Percentiles rank a stretch among this genome's conserved stretches.
These are phyloP conservation scores for Gracilaria caudata DNA, from an alignment of 23 red algal genomes.

Conservation along the genomic window DNA sequence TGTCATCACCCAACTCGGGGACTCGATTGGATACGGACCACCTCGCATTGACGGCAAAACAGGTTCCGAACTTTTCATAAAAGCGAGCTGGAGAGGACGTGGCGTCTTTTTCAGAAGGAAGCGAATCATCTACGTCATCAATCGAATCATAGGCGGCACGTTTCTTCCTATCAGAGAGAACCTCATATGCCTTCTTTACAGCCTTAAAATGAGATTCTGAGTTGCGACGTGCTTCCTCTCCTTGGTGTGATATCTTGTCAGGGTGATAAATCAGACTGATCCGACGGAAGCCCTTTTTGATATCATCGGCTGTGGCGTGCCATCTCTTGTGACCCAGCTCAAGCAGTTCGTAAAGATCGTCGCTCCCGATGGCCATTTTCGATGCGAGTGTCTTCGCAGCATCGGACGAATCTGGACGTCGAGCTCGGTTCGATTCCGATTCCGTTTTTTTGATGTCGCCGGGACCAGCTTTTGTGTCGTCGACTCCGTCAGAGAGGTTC, in stretches of 20 bases:
- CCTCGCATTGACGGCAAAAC: conserved; percentile 78
- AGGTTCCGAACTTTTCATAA: conserved; percentile 65
- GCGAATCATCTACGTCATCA: conserved; percentile 85
- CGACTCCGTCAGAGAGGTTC: not conserved
- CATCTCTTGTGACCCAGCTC: conserved; percentile 78
- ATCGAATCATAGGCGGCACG: conserved; percentile 85
- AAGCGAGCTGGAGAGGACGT: conserved; percentile 39
- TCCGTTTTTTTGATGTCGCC: not conserved
- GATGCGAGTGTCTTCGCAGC: conserved; percentile 58
- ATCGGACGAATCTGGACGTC: conserved; percentile 8
- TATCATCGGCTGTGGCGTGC: conserved; percentile 83
- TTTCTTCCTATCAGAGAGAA: conserved; percentile 76
- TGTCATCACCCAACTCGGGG: conserved; percentile 67
- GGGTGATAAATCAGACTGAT: conserved; percentile 85
- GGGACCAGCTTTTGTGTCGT: not conserved
- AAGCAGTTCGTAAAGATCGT: conserved; percentile 87
- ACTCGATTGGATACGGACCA: conserved; percentile 83
- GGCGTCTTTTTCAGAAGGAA: conserved; percentile 80
- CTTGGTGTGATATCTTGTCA: conserved; percentile 76
- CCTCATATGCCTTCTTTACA: conserved; percentile 79
- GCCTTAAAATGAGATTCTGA: conserved; percentile 78
- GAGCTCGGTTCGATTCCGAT: not conserved
- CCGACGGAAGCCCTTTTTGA: conserved; percentile 78
- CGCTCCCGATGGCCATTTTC: conserved; percentile 61
- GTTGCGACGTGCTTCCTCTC: conserved; percentile 66